phyloP scores from a whole-genome alignment of 2,329 filamentous ascomycete genomes.

The Helminthosporium solani region DNA sequence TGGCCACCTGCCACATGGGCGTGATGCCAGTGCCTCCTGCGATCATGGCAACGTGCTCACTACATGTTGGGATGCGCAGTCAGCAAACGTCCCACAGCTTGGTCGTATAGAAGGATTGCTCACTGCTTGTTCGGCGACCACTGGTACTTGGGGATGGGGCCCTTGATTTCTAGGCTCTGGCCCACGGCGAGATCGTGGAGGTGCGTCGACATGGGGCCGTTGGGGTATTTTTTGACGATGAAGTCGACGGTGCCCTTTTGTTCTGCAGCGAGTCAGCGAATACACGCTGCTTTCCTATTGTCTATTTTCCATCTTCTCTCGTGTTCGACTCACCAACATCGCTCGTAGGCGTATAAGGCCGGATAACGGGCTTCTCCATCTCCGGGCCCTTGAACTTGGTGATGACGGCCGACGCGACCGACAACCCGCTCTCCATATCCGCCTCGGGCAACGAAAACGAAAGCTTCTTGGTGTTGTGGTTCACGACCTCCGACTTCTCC shows the following conservation, averaged over 20 bases:
- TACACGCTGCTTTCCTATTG: too few relatives aligned
- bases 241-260: conserved; percentile 80
- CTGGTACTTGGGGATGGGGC: conserved; percentile 88
- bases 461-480: conserved; percentile 93
- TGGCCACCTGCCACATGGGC: conserved; percentile 93
- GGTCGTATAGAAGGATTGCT: too few relatives aligned
- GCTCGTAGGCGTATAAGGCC: conserved; percentile 89
- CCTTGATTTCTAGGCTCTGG: conserved; percentile 87
- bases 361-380: conserved; percentile 79
- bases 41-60: conserved; percentile 75
- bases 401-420: conserved; percentile 78
- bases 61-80: conserved; percentile 7
- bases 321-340: conserved; percentile 67
- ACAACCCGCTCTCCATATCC: conserved; percentile 80
- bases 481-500: conserved; percentile 74
- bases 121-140: conserved; percentile 95
- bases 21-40: conserved; percentile 97
- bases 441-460: conserved; percentile 83
- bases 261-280: conserved; percentile 53
- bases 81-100: conserved; percentile 2
- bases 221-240: conserved; percentile 86
- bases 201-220: conserved; percentile 89
- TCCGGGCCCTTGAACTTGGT: conserved; percentile 88
- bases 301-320: too few relatives aligned
- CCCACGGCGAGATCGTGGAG: conserved; percentile 80